Conservation (phyloP, 1,284 basidiomycete genomes). For the Boletus semigastroideus region DNA sequence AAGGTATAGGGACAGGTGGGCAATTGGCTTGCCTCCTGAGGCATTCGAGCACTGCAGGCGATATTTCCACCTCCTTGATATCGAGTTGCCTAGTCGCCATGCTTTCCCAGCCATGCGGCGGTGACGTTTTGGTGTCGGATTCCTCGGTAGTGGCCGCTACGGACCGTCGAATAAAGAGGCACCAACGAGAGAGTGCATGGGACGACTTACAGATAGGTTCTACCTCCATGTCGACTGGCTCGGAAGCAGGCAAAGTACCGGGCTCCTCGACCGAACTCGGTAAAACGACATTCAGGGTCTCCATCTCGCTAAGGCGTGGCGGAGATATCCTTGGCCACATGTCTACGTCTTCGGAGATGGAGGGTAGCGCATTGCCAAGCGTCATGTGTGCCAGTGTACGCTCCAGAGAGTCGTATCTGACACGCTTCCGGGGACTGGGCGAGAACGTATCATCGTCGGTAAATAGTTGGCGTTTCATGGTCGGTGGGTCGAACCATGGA, state of each 20-base stretch:
- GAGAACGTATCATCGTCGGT: slow-evolving; percentile 17
- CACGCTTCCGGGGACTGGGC: slow-evolving; percentile 44
- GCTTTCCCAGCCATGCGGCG: slow-evolving; percentile 35
- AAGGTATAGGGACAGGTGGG: slow-evolving; percentile 17
- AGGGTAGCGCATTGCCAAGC: slow-evolving; percentile 25
- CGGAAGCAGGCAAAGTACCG: slow-evolving; percentile 29
- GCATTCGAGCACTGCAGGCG: slow-evolving; percentile 48
- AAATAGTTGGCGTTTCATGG: slow-evolving; percentile 49
- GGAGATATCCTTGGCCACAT: slow-evolving; percentile 9
- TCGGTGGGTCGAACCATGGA: slow-evolving; percentile 52
- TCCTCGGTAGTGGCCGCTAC: slow-evolving; percentile 2
- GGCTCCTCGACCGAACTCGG: slow-evolving; percentile 51
- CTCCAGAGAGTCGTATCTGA: slow-evolving; percentile 52
- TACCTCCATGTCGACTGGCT: slow-evolving; percentile 64
- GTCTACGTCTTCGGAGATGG: slow-evolving; percentile 15
- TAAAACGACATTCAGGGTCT: slow-evolving; percentile 24
- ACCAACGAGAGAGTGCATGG: not conserved
- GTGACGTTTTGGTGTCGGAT: not conserved
- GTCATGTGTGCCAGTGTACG: slow-evolving; percentile 55
- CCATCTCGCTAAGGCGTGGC: slow-evolving; percentile 8
- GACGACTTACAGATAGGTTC: slow-evolving; percentile 45
- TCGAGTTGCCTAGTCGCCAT: slow-evolving; percentile 39
- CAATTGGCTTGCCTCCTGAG: slow-evolving; percentile 34
- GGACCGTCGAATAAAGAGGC: not conserved
- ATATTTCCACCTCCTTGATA: slow-evolving; percentile 32